Conservation (phyloP, 2,329 filamentous ascomycete species). For the Cladophialophora carrionii region DNA sequence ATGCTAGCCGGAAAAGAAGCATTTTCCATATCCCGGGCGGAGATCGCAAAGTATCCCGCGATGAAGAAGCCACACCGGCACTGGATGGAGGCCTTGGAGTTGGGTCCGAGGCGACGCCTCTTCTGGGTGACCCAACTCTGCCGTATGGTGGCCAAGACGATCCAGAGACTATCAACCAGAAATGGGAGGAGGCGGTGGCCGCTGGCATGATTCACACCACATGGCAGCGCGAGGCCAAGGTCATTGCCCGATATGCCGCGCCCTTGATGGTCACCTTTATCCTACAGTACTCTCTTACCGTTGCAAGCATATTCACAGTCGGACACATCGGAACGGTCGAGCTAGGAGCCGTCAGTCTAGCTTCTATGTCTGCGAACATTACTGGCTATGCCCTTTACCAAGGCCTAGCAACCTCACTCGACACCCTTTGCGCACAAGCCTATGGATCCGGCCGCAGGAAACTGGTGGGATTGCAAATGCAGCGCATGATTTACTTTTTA, state of each 20-base stretch:
- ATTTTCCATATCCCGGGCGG: slow-evolving; percentile 33
- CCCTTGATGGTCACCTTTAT: slow-evolving; percentile 75
- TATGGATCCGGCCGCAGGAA: slow-evolving; percentile 90
- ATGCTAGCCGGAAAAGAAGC: slow-evolving; percentile 31
- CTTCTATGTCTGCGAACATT: slow-evolving; percentile 79
- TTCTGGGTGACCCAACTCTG: slow-evolving; percentile 49
- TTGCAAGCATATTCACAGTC: slow-evolving; percentile 77
- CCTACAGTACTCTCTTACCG: slow-evolving; percentile 82
- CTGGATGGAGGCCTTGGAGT: slow-evolving; percentile 27
- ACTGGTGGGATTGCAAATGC: slow-evolving; percentile 80
- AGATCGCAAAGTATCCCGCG: slow-evolving; percentile 34
- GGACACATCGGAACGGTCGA: slow-evolving; percentile 73
- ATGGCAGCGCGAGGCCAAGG: slow-evolving; percentile 87
- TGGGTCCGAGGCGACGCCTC: slow-evolving; percentile 53
- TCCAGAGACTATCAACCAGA: slow-evolving; percentile 65
- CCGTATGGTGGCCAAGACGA: slow-evolving; percentile 55
- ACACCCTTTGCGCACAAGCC: slow-evolving; percentile 91
- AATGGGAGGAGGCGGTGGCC: slow-evolving; percentile 84
- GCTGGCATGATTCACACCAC: slow-evolving; percentile 83
- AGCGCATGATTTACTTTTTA: slow-evolving; percentile 79
- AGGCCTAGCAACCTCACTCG: slow-evolving; percentile 76
- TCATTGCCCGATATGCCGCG: slow-evolving; percentile 70
- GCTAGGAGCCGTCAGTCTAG: slow-evolving; percentile 68
- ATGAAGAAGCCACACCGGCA: slow-evolving; percentile 37
- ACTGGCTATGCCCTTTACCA: slow-evolving; percentile 77